Conservation (phyloP, 768 basidiomycete species). For the Rubroboletus pulcherrimus region DNA sequence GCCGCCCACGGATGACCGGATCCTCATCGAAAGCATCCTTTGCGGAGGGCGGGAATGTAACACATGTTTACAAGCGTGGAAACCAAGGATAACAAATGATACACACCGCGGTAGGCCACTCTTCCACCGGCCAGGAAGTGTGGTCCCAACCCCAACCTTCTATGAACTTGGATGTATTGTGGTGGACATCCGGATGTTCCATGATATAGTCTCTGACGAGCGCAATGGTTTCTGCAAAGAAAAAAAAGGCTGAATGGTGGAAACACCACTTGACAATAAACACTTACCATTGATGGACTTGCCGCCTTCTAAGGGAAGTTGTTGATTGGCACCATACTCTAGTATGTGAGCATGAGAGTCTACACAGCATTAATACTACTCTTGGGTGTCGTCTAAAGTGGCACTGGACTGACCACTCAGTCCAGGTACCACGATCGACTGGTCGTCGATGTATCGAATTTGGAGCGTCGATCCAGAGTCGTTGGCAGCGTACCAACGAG, state of each 20-base stretch:
- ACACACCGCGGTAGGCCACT: constrained; percentile 69
- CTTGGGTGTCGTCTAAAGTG: neutral
- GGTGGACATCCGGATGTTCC: constrained; percentile 50
- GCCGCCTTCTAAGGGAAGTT: constrained; percentile 63
- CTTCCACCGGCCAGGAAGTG: constrained; percentile 58
- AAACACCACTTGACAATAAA: neutral
- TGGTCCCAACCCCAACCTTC: constrained; percentile 92
- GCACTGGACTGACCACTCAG: constrained; percentile 52
- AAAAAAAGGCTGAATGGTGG: neutral
- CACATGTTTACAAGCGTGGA: neutral
- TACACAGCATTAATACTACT: constrained; percentile 22
- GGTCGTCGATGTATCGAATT: constrained; percentile 49
- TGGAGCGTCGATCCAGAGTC: constrained; percentile 27
- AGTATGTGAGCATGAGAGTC: constrained; percentile 80
- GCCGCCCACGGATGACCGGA: constrained; percentile 60
- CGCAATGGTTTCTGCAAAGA: constrained; percentile 51
- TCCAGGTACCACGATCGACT: constrained; percentile 67
- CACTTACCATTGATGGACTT: constrained; percentile 51
- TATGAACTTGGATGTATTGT: constrained; percentile 58
- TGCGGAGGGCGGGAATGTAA: neutral
- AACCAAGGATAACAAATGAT: neutral
- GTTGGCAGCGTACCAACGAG: constrained; percentile 35
- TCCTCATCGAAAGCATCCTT: constrained; percentile 74
- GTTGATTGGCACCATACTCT: constrained; percentile 67
- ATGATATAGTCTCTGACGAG: constrained; percentile 61